Evolutionary conservation across 257 asterid species (phyloP).

Genomic region (Fraxinus pennsylvanica): DNA sequence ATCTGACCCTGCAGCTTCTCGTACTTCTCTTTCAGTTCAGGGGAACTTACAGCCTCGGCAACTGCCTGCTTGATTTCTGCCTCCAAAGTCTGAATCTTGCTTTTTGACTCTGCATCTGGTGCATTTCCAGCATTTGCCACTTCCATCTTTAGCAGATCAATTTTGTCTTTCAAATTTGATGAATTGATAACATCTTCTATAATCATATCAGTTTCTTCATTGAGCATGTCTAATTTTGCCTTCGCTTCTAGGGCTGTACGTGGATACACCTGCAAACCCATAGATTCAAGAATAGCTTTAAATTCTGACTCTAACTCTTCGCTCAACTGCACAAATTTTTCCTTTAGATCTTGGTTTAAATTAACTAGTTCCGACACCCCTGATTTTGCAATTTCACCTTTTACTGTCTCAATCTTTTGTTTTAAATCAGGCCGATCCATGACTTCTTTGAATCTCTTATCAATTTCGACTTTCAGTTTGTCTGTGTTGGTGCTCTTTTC

Average conservation of each 20-base stretch:
- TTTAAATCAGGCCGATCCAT: constrained; percentile 51
- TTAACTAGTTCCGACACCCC: constrained; percentile 45
- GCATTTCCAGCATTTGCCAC: constrained; percentile 54
- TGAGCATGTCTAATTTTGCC: constrained; percentile 44
- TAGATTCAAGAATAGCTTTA: constrained; percentile 43
- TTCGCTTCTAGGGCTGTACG: constrained; percentile 31
- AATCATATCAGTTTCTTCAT: constrained; percentile 45
- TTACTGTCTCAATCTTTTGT: constrained; percentile 54
- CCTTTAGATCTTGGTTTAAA: constrained; percentile 52
- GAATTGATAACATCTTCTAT: constrained; percentile 54
- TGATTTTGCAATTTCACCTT: constrained; percentile 53
- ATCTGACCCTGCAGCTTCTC: constrained; percentile 55
- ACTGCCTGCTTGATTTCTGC: constrained; percentile 62
- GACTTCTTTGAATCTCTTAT: constrained; percentile 54
- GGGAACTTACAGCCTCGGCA: constrained; percentile 43
- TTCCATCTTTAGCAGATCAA: constrained; percentile 60
- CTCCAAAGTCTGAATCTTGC: constrained; percentile 56
- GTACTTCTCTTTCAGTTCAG: constrained; percentile 56
- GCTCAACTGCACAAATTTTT: constrained; percentile 52
- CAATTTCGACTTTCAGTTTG: constrained; percentile 50
- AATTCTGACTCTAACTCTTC: constrained; percentile 57
- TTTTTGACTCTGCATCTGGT: constrained; percentile 47
- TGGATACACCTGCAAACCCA: constrained; percentile 50
- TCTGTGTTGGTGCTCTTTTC: constrained; percentile 37
- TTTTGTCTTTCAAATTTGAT: constrained; percentile 61